phyloP scores from a whole-genome alignment of 805 yeast genomes.

The Nakazawaea sp. region DNA sequence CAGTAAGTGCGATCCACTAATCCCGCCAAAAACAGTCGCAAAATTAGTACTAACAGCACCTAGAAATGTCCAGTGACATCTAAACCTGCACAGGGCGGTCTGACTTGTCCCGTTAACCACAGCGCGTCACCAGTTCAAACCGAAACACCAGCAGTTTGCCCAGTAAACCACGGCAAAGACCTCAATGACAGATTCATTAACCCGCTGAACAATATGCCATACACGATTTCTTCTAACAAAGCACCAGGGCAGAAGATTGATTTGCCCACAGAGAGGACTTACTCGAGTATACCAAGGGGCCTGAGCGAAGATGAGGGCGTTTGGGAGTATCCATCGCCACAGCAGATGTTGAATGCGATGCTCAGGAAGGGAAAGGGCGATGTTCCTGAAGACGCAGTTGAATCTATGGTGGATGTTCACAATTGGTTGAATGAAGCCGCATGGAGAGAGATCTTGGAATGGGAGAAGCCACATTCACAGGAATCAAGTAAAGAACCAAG shows the following conservation, averaged over 20 bases:
- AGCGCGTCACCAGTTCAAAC: constrained; percentile 8
- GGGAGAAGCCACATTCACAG: constrained; percentile 76
- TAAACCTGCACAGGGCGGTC: neutral
- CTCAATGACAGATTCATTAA: constrained; percentile 41
- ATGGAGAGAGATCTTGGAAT: constrained; percentile 86
- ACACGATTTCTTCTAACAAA: constrained; percentile 51
- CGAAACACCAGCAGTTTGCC: constrained; percentile 26
- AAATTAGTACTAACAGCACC: neutral
- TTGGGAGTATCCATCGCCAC: constrained; percentile 99
- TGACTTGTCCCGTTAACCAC: constrained; percentile 22
- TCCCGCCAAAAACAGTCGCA: too few species aligned
- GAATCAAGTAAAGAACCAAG: constrained; percentile 60
- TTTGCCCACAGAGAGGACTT: constrained; percentile 77
- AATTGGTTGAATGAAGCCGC: constrained; percentile 96
- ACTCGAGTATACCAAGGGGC: constrained; percentile 86
- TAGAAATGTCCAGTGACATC: neutral
- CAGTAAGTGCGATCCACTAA: neutral
- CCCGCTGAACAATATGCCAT: constrained; percentile 89
- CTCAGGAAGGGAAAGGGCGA: constrained; percentile 87
- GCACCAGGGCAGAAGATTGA: constrained; percentile 77
- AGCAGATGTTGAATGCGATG: constrained; percentile 99
- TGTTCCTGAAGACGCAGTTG: constrained; percentile 92
- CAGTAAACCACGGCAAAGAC: constrained; percentile 11
- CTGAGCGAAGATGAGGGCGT: constrained; percentile 54
- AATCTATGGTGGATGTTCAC: constrained; percentile 94